A percentile compares a stretch with the other conserved stretches of the same genome.
Evolutionary conservation across 2,329 filamentous ascomycete species (phyloP).

Genomic region (Verticillium alfalfae): DNA sequence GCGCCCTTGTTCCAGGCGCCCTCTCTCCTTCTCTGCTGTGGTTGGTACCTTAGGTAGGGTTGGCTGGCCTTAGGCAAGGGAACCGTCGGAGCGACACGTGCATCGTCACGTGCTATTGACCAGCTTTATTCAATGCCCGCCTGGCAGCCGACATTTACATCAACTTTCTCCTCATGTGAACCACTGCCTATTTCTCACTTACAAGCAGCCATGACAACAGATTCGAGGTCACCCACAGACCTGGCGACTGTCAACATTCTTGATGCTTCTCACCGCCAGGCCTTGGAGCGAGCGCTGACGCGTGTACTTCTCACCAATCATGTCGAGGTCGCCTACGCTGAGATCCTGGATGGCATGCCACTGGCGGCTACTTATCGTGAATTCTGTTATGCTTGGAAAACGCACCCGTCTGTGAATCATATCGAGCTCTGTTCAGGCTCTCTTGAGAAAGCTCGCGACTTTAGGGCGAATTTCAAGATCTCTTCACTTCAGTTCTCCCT

Average conservation of each 20-base stretch:
- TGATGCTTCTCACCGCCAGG: neutral
- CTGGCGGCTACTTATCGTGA: neutral
- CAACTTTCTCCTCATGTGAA: too few relatives aligned
- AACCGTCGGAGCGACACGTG: too few relatives aligned
- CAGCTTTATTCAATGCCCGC: too few relatives aligned
- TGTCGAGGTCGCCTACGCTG: neutral
- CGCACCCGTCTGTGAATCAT: neutral
- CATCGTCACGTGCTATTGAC: too few relatives aligned
- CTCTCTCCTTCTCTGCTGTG: too few relatives aligned
- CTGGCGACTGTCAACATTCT: neutral
- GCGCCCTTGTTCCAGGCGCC: too few relatives aligned
- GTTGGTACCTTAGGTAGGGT: too few relatives aligned
- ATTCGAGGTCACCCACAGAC: neutral
- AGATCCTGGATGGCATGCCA: neutral
- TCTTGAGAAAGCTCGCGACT: neutral
- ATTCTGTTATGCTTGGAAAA: neutral
- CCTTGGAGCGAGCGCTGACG: neutral
- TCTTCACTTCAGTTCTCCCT: neutral
- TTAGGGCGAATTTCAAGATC: neutral
- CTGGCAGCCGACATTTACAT: too few relatives aligned
- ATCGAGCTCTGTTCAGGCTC: neutral
- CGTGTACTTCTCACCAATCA: neutral
- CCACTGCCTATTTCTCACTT: too few relatives aligned
- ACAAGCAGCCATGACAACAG: too few relatives aligned
- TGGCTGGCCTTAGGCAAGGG: too few relatives aligned